These are phyloP conservation scores for Xerocomellus amylosporus DNA, from an alignment of 768 basidiomycete genomes.

Conservation along the genomic window DNA sequence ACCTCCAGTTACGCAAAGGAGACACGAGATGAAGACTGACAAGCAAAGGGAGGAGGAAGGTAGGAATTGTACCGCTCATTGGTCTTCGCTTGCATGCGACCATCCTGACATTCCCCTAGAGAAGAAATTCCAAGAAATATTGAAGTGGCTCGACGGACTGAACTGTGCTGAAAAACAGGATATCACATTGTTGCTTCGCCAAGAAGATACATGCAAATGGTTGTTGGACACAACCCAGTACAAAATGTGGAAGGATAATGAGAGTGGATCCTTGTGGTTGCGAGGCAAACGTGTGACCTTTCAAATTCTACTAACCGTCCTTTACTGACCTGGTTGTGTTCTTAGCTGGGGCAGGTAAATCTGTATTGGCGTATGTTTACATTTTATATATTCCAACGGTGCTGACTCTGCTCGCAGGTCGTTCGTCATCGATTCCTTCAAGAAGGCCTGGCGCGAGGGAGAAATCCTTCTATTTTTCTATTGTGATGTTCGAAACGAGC, in stretches of 20 bases:
- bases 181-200: neutral
- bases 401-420: neutral
- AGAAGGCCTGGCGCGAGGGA: neutral
- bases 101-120: neutral
- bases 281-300: slow-evolving; percentile 1
- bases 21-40: neutral
- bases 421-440: slow-evolving; percentile 1
- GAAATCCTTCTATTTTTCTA: neutral
- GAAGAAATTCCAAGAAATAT: neutral
- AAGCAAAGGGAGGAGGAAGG: neutral
- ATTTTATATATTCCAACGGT: neutral
- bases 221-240: slow-evolving; percentile 1
- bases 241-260: neutral
- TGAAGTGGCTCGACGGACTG: slow-evolving; percentile 3
- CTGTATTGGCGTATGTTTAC: slow-evolving; percentile 6
- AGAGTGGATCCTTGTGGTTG: neutral
- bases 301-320: no score
- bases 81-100: no score
- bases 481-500: neutral
- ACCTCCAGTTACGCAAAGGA: neutral
- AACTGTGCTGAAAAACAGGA: slow-evolving; percentile 7
- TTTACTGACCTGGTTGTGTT: neutral
- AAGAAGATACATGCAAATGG: slow-evolving; percentile 3
- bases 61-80: neutral
- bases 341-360: slow-evolving; percentile 7